Percentiles rank a stretch among this genome's conserved stretches.
Evolutionary conservation across 1,284 basidiomycete species (phyloP).

Genomic region (Ustilago lituana): DNA sequence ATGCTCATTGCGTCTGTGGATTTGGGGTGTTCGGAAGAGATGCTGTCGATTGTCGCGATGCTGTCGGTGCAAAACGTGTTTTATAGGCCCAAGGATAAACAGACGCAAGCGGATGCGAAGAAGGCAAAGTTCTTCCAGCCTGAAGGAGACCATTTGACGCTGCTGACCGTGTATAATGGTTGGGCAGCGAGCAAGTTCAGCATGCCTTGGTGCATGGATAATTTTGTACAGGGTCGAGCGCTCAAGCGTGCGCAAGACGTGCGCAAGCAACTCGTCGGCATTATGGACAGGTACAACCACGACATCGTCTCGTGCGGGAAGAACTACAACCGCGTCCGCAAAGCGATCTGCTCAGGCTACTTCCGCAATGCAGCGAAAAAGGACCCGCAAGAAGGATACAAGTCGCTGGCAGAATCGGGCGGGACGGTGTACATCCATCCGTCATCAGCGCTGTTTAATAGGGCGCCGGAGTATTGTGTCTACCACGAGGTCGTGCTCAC

Average conservation of each 20-base stretch:
- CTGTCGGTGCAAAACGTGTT: constrained; percentile 95
- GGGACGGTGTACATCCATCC: constrained; percentile 97
- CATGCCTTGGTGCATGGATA: constrained; percentile 78
- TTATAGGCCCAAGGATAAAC: constrained; percentile 98
- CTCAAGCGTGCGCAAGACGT: constrained; percentile 98
- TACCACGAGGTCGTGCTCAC: constrained; percentile 81
- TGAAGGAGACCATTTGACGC: constrained; percentile 94
- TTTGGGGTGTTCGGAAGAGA: constrained; percentile 92
- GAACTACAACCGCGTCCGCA: constrained; percentile 91
- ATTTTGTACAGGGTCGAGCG: constrained; percentile 95
- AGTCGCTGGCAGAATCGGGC: constrained; percentile 86
- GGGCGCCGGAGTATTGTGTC: constrained; percentile 79
- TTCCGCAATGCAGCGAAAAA: constrained; percentile 73
- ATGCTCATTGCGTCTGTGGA: constrained; percentile 99
- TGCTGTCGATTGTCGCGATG: constrained; percentile 96
- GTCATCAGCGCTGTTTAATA: constrained; percentile 94
- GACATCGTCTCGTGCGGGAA: constrained; percentile 89
- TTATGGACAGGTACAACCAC: constrained; percentile 99
- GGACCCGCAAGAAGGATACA: constrained; percentile 79
- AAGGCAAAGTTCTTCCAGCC: constrained; percentile 87
- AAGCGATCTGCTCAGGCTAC: constrained; percentile 90
- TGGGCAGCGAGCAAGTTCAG: constrained; percentile 96
- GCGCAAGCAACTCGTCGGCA: constrained; percentile 92
- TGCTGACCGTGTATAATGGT: constrained; percentile 96
- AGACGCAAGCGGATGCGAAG: constrained; percentile 97